phyloP scores from a whole-genome alignment of 2,329 filamentous ascomycete species.

The Ophiosphaerella korrae region DNA sequence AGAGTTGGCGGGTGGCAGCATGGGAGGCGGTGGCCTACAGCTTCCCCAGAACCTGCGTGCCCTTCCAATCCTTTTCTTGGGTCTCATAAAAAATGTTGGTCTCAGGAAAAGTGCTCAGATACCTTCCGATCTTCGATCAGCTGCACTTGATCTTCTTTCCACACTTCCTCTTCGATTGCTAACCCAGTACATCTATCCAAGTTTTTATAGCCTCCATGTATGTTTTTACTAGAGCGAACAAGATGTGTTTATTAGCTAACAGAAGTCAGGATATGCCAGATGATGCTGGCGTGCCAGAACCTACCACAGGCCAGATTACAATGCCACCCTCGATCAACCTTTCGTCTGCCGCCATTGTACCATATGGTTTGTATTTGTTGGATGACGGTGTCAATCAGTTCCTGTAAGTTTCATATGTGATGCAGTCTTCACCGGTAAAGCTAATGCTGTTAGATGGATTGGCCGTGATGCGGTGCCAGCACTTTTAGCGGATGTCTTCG shows the following conservation, averaged over 20 bases:
- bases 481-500: constrained; percentile 87
- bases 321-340: constrained; percentile 85
- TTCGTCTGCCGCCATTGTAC: constrained; percentile 82
- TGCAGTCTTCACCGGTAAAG: not conserved
- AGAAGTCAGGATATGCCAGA: constrained; percentile 97
- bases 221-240: not conserved
- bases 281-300: constrained; percentile 82
- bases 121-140: constrained; percentile 77
- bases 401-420: constrained; percentile 52
- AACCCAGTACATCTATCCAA: constrained; percentile 80
- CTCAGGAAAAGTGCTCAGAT: constrained; percentile 47
- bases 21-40: constrained; percentile 88
- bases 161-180: constrained; percentile 88
- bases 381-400: constrained; percentile 98
- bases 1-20: constrained; percentile 92
- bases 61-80: constrained; percentile 87
- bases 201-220: constrained; percentile 42
- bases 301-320: constrained; percentile 84
- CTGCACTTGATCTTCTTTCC: constrained; percentile 90
- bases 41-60: constrained; percentile 91
- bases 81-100: constrained; percentile 88
- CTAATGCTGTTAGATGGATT: constrained; percentile 66
- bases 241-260: constrained; percentile 46
- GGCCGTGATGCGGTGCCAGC: constrained; percentile 91
- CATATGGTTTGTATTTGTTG: constrained; percentile 92